Percentiles rank a stretch among this genome's conserved stretches.
Evolutionary conservation across 1,284 basidiomycete species (phyloP).

Genomic region (Apiotrichum sp.): DNA sequence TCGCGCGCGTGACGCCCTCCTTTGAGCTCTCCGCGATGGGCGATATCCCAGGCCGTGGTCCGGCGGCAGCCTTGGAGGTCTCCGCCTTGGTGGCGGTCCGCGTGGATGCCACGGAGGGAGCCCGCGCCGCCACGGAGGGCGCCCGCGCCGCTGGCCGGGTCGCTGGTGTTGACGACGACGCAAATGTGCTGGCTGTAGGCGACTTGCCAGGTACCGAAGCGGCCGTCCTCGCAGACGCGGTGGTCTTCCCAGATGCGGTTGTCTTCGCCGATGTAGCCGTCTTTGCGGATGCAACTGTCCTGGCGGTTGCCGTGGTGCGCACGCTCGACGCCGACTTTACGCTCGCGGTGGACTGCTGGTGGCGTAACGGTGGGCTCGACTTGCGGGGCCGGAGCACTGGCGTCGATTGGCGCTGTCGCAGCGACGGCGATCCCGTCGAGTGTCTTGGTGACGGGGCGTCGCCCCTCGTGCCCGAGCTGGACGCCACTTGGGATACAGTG

Average conservation of each 20-base stretch:
- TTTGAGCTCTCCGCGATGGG: too few species aligned
- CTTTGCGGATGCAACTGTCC: not conserved
- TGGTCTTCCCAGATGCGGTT: not conserved
- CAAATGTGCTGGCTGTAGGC: not conserved
- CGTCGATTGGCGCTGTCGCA: not conserved
- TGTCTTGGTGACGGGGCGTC: not conserved
- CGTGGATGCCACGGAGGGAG: too few species aligned
- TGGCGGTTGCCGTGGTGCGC: not conserved
- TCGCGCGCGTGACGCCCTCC: too few species aligned
- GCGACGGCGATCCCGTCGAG: not conserved
- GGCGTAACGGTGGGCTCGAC: not conserved
- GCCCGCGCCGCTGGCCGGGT: not conserved
- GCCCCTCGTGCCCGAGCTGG: not conserved
- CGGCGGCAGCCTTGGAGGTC: too few species aligned
- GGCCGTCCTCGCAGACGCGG: not conserved
- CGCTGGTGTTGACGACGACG: not conserved
- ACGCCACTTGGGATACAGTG: not conserved
- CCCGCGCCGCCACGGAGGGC: too few species aligned
- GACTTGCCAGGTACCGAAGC: not conserved
- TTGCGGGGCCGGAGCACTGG: not conserved
- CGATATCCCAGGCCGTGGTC: too few species aligned
- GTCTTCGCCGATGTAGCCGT: constrained; percentile 2
- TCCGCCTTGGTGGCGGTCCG: too few species aligned
- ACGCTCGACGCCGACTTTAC: constrained; percentile 3
- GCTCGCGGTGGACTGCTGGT: constrained; percentile 5